phyloP scores from a whole-genome alignment of 352 stramenopile species.

The Detonula confervacea region DNA sequence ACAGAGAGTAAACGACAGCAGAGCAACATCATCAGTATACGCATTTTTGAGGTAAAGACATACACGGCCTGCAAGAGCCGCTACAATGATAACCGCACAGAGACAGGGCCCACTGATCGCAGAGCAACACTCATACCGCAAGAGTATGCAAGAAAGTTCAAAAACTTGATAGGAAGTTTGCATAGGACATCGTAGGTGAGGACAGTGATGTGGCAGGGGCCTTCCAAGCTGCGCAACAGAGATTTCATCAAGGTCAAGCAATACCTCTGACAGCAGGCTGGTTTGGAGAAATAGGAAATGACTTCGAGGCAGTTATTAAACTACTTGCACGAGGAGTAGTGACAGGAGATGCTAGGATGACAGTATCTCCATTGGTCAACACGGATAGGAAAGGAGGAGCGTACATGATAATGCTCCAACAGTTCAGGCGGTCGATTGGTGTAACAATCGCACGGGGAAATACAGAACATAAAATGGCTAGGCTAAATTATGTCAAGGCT shows the following conservation, averaged over 20 bases:
- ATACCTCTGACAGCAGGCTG: not conserved
- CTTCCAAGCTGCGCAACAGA: not conserved
- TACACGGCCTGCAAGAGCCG: constrained; percentile 10
- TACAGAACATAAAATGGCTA: constrained; percentile 15
- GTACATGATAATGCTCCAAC: constrained; percentile 2
- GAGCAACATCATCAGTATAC: not conserved
- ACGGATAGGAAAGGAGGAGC: constrained; percentile 38
- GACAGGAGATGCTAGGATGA: not conserved
- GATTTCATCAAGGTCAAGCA: not conserved
- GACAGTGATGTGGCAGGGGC: not conserved
- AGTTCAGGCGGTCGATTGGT: constrained; percentile 5
- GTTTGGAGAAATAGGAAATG: not conserved
- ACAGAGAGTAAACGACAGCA: constrained; percentile 23
- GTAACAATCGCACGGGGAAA: constrained; percentile 24
- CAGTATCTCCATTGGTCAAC: not conserved
- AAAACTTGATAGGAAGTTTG: not conserved
- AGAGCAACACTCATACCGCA: no score
- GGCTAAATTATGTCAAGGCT: constrained; percentile 25
- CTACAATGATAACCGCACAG: no score
- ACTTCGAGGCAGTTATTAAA: not conserved
- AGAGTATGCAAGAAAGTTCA: not conserved
- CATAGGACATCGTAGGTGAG: not conserved
- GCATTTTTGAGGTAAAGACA: constrained; percentile 27
- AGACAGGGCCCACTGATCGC: no score
- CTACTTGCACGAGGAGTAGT: not conserved